phyloP scores from a whole-genome alignment of 2,329 filamentous ascomycete species.

The Mycocentrospora acerina region DNA sequence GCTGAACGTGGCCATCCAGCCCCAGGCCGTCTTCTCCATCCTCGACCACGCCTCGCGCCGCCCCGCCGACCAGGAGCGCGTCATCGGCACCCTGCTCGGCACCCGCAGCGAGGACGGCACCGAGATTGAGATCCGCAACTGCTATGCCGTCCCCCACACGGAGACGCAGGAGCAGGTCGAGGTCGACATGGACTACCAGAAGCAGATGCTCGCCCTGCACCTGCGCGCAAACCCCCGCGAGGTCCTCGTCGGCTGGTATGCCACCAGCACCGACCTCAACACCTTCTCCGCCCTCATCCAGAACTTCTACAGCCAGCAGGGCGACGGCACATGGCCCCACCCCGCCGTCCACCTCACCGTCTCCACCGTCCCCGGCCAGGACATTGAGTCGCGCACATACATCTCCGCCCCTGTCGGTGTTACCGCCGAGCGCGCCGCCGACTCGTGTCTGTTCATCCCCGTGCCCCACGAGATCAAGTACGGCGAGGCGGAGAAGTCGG shows the following conservation, averaged over 20 bases:
- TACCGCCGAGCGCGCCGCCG: conserved; percentile 88
- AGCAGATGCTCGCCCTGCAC: conserved; percentile 96
- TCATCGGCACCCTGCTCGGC: conserved; percentile 94
- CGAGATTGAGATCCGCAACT: conserved; percentile 92
- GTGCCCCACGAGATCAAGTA: conserved; percentile 94
- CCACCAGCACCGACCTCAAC: conserved; percentile 94
- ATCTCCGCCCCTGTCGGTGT: conserved; percentile 95
- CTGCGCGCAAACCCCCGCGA: conserved; percentile 93
- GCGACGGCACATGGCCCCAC: conserved; percentile 95
- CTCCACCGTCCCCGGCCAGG: conserved; percentile 81
- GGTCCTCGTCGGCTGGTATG: conserved; percentile 96
- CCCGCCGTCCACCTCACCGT: conserved; percentile 98
- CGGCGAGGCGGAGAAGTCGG: conserved; percentile 73
- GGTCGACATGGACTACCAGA: conserved; percentile 99
- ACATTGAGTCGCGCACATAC: conserved; percentile 89
- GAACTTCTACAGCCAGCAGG: conserved; percentile 97
- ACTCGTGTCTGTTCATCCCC: conserved; percentile 96
- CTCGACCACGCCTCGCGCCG: conserved; percentile 91
- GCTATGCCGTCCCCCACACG: conserved; percentile 97
- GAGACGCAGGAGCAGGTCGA: conserved; percentile 99
- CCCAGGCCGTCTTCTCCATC: conserved; percentile 72
- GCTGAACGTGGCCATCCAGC: conserved; percentile 91
- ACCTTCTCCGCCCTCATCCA: conserved; percentile 98
- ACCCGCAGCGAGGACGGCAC: conserved; percentile 93
- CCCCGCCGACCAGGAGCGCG: conserved; percentile 87